Percentiles rank a stretch among this genome's conserved stretches.
phyloP scores from a whole-genome alignment of 2,329 filamentous ascomycete species.

The Colletotrichum tropicicola region DNA sequence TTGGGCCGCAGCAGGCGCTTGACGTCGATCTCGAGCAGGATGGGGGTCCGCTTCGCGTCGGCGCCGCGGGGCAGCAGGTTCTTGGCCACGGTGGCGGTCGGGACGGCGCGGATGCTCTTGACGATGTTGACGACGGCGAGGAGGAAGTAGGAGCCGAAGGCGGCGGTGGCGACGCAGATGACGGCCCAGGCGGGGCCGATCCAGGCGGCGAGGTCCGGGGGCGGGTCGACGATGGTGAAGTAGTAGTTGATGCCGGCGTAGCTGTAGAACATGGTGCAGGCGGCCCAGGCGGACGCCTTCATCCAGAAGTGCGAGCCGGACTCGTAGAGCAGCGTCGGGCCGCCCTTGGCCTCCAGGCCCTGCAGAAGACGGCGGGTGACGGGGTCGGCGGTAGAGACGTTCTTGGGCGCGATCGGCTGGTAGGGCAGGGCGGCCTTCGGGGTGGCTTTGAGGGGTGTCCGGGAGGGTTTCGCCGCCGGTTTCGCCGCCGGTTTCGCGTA shows the following conservation, averaged over 20 bases:
- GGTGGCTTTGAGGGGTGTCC: neutral
- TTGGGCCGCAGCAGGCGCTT: conserved; percentile 60
- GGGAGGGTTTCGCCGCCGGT: neutral
- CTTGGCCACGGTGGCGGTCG: conserved; percentile 36
- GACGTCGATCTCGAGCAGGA: conserved; percentile 62
- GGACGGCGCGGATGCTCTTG: conserved; percentile 64
- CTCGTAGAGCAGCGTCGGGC: conserved; percentile 70
- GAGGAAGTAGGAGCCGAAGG: conserved; percentile 68
- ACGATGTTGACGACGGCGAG: conserved; percentile 67
- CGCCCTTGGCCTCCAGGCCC: conserved; percentile 63
- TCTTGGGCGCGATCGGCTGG: neutral
- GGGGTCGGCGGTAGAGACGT: neutral
- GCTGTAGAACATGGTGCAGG: conserved; percentile 60
- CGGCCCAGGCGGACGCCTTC: conserved; percentile 66
- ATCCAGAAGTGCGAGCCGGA: conserved; percentile 71
- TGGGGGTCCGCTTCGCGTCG: conserved; percentile 24
- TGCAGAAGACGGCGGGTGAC: conserved; percentile 55
- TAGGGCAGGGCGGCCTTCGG: neutral
- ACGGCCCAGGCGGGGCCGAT: conserved; percentile 57
- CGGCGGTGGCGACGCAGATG: conserved; percentile 66
- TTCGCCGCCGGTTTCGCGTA: neutral
- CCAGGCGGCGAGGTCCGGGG: conserved; percentile 54
- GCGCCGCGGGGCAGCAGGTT: conserved; percentile 19
- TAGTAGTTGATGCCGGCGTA: conserved; percentile 62
- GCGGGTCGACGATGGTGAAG: conserved; percentile 56